Base-by-base conservation (phyloP, 768 basidiomycete species). In the Mycena floridula region DNA sequence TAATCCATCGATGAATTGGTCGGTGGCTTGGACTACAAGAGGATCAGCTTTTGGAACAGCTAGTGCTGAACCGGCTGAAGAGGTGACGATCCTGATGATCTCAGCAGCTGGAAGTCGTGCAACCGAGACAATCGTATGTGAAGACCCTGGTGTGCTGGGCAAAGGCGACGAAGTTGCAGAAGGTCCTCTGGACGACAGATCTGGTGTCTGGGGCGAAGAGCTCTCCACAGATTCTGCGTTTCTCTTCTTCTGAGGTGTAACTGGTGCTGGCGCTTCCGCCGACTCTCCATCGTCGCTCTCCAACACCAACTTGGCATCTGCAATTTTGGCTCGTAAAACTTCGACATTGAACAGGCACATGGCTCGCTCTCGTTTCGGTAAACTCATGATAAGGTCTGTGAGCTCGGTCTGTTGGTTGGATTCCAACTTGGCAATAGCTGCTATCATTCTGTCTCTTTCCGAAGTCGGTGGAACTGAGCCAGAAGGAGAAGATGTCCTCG, bases 261-360 rank as follows among this genome's bases (percentile, higher is more conserved):
- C 67, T 4, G 72, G 69, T 16, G 50, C 55, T 7, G 58, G 60
- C 18, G 67, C 64, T 5, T 72, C 68, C 43, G 68, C 72, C 9
- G 70, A 73, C 13, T 77, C 77, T 11, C 63, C 79, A 22, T 82
- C 84, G 6, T 81, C 79, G 49, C 78, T 82, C 32, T 90, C 87
- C 47, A 95, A 61, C 18, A 95, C 85, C 54, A 76, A 68, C 66
- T 84, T 87, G 13, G 92, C 92, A 52, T 92, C 90, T 1, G 74
- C 75, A 16, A 94, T 67, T 66, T 94, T 94, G 18, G 67, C 71
- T 41, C 81, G 74, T 21, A 94, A 70, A 23, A 89, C 74, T 53
- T 93, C 89, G 11, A 72, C 70, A 51, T 91, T 94, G 72, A 95
- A 95, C 30, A 94, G 68, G 63, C 91, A 93, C 79, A 94, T 76